Evolutionary conservation across 257 asterid species (phyloP).

Genomic region (Primulina tabacum): DNA sequence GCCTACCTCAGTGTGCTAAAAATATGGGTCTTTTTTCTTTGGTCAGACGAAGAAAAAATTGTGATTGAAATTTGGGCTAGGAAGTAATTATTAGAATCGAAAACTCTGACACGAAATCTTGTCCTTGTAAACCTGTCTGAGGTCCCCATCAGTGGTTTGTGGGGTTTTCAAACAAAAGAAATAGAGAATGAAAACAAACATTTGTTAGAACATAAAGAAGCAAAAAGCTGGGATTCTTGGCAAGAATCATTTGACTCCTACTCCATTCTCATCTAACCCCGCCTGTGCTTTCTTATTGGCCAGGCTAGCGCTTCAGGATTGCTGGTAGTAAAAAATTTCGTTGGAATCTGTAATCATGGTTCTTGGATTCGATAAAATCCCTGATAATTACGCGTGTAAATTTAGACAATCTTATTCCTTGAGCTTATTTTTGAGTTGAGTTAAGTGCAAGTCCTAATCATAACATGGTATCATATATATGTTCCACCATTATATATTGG

Average conservation of each 20-base stretch:
- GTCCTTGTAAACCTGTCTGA: slow-evolving; percentile 49
- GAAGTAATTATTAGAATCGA: slow-evolving; percentile 32
- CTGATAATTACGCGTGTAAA: too few species aligned
- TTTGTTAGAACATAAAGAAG: slow-evolving; percentile 20
- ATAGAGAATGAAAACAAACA: slow-evolving; percentile 19
- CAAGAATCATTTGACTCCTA: slow-evolving; percentile 46
- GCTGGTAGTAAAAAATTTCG: too few species aligned
- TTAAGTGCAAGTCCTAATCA: too few species aligned
- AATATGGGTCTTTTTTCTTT: not conserved
- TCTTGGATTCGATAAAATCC: too few species aligned
- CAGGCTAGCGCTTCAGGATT: too few species aligned
- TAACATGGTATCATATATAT: too few species aligned
- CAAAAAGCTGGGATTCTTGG: slow-evolving; percentile 36
- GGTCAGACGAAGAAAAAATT: slow-evolving; percentile 10
- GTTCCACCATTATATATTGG: too few species aligned
- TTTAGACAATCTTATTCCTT: too few species aligned
- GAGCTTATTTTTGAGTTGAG: too few species aligned
- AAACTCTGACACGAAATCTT: slow-evolving; percentile 41
- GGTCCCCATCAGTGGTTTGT: slow-evolving; percentile 32
- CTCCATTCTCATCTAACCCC: slow-evolving; percentile 57
- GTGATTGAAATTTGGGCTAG: not conserved
- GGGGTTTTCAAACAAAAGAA: slow-evolving; percentile 23
- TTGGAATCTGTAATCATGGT: too few species aligned
- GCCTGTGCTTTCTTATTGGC: slow-evolving; percentile 37
- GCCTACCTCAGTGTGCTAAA: not conserved